Evolutionary conservation across 2,329 filamentous ascomycete species (phyloP), one percentile per base, ranked within the genome.

Genomic region (Penicillium sp.): DNA sequence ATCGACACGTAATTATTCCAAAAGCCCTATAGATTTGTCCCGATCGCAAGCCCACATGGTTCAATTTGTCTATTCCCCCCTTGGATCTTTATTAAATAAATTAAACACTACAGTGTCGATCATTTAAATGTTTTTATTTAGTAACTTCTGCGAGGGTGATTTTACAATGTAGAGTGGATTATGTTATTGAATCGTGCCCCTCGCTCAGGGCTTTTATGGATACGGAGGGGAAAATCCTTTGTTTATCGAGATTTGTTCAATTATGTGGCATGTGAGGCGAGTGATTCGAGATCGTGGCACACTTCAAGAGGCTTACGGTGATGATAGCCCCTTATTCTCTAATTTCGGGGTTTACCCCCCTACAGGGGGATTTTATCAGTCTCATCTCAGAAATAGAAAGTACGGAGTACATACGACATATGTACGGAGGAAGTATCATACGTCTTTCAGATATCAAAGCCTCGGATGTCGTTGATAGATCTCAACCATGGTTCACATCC

Each of bases 181-280:
- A 27, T 33, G 19, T 50, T 55, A 55, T 55, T 50, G 45, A 48
- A 38, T 51, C 50, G 21, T 55, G 40, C 54, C 54, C 54, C 54
- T 56, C 54, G 54, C 54, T 56, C 46, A 42, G 21, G 29, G 19
- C 21, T 38, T 23, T 51, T 42, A 47, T 52, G 50, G 50, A 29
- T 29, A 52, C 25, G 25, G 51, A 43, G 54, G 48, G 45, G 53
- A n/a, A 40, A 23, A 33, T 19, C 45, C 60, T 62, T 58, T 60
- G 56, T 62, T 63, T 56, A 63, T 62, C 52, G 50, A 50, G 21
- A 43, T 17, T 50, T 58, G 31, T 35, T 62, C 51, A 60, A 62
- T 56, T 62, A 59, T 63, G 62, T 65, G 65, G 65, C 65, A 67
- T 67, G 65, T 67, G 63, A 67, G 65, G 63, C 60, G 62, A 60